Percentiles rank a stretch among this genome's conserved stretches.
Conservation (phyloP, 805 yeast species). For the Metschnikowia drakensbergensis region DNA sequence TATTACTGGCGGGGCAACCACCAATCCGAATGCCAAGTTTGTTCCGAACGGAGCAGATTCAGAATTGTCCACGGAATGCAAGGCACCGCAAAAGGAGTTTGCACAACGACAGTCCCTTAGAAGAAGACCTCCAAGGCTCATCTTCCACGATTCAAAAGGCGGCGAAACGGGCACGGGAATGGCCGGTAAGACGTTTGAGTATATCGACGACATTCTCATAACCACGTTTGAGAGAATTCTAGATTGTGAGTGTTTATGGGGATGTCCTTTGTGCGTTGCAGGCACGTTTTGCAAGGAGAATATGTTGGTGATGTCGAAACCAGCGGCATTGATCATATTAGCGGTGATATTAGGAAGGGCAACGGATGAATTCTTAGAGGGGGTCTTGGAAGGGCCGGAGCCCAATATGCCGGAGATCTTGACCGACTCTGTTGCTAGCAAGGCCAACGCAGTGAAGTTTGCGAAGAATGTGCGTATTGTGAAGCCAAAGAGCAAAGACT, state of each 20-base stretch:
- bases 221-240: conserved; percentile 57
- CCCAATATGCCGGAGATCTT: conserved; percentile 63
- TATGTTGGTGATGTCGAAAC: conserved; percentile 79
- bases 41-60: conserved; percentile 31
- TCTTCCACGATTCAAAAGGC: conserved; percentile 81
- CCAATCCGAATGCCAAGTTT: conserved; percentile 31
- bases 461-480: conserved; percentile 52
- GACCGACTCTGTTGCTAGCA: conserved; percentile 66
- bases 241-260: conserved; percentile 69
- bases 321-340: conserved; percentile 72
- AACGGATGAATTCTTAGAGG: conserved; percentile 39
- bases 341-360: conserved; percentile 56
- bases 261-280: conserved; percentile 86
- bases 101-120: conserved; percentile 68
- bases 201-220: conserved; percentile 60
- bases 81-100: conserved; percentile 96
- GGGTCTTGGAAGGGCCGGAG: conserved; percentile 69
- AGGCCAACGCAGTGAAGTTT: conserved; percentile 53
- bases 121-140: conserved; percentile 79
- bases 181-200: conserved; percentile 73
- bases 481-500: conserved; percentile 10
- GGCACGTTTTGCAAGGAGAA: conserved; percentile 77
- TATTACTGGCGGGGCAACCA: conserved; percentile 63
- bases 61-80: conserved; percentile 89
- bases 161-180: conserved; percentile 79